These are phyloP conservation scores for Globisporangium irregulare DNA, from an alignment of 352 stramenopile species.

Conservation along the genomic window DNA sequence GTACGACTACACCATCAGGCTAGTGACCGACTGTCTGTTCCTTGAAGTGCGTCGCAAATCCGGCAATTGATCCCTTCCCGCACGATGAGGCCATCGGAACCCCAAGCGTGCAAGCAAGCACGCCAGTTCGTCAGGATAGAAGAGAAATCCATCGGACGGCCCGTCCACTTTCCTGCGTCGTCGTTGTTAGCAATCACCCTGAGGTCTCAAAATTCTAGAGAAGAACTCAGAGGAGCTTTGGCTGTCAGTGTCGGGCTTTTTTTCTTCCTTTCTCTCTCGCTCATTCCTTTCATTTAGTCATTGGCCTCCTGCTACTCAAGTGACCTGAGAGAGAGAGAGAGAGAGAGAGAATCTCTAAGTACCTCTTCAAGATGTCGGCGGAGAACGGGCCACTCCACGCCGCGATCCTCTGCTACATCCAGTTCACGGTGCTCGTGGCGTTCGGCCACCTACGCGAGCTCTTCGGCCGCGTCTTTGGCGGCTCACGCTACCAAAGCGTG, in stretches of 20 bases:
- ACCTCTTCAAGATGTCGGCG: conserved; percentile 12
- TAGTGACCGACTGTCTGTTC: too few species aligned
- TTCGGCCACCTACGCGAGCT: conserved; percentile 39
- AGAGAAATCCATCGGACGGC: background rate
- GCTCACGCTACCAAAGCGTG: conserved; percentile 28
- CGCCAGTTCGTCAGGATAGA: background rate
- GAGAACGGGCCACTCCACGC: conserved; percentile 24
- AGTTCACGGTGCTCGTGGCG: conserved; percentile 34
- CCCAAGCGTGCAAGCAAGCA: background rate
- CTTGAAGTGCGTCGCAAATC: too few species aligned
- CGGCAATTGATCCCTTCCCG: too few species aligned
- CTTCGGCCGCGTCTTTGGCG: conserved; percentile 25
- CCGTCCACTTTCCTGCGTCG: background rate
- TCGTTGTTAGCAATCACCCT: too few species aligned
- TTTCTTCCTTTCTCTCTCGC: too few species aligned
- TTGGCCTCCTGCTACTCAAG: background rate
- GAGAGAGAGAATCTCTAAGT: too few species aligned
- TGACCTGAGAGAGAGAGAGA: background rate
- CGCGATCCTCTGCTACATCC: conserved; percentile 40
- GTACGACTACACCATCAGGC: too few species aligned
- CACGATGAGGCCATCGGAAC: too few species aligned
- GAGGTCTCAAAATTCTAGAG: too few species aligned
- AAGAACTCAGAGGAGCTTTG: too few species aligned
- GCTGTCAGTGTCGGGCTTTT: background rate
- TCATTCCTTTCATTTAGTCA: background rate